These are phyloP conservation scores for Serendipita sp. DNA, from an alignment of 768 basidiomycete species.

Conservation along the genomic window DNA sequence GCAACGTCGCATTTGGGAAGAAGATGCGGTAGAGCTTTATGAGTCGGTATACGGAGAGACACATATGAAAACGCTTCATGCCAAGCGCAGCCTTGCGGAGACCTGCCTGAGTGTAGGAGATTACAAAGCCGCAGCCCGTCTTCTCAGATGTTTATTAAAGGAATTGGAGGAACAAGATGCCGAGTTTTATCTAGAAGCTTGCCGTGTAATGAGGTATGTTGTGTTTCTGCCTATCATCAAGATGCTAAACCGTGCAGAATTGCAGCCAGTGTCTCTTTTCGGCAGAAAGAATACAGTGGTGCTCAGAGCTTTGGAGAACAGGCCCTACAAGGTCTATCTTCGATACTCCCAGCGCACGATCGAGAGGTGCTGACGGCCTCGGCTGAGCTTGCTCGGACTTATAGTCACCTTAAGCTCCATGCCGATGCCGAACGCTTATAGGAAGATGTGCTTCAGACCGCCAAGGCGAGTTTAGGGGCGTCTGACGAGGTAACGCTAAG, in stretches of 20 bases:
- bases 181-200: no score
- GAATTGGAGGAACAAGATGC: no score
- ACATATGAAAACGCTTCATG: neutral
- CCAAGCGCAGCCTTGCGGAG: neutral
- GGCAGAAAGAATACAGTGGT: no score
- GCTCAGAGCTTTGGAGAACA: neutral
- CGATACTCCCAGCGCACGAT: neutral
- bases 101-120: neutral
- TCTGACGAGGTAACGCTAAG: neutral
- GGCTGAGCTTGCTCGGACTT: neutral
- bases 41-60: neutral
- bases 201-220: no score
- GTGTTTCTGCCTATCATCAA: no score
- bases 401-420: neutral
- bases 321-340: neutral
- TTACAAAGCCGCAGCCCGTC: no score
- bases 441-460: neutral
- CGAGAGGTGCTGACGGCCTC: neutral
- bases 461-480: neutral
- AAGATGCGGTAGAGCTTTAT: neutral
- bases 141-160: no score
- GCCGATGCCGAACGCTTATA: neutral
- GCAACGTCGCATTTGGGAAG: neutral
- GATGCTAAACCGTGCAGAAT: no score
- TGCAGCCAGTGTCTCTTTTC: no score